A percentile compares a stretch with the other conserved stretches of the same genome.
These are phyloP conservation scores for Ajuga reptans DNA, from an alignment of 305 asterid genomes.

Conservation along the genomic window DNA sequence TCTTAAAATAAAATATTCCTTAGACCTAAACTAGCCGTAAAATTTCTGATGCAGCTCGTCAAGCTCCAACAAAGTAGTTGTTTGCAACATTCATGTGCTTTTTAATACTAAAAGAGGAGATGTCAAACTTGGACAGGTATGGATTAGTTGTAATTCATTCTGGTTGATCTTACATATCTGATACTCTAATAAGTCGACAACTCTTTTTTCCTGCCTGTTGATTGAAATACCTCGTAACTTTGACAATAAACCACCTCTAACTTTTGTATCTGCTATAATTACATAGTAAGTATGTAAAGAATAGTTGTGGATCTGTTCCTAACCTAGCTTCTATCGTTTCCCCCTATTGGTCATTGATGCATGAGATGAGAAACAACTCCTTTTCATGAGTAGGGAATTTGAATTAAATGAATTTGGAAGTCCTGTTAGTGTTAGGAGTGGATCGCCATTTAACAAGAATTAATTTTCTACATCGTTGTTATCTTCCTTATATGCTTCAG, in stretches of 20 bases:
- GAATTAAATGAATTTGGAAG: background rate
- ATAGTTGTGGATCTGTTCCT: background rate
- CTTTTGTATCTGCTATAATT: background rate
- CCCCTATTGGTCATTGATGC: background rate
- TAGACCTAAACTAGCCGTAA: slow-evolving; percentile 20
- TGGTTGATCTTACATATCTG: slow-evolving; percentile 15
- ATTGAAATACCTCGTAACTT: background rate
- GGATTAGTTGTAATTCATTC: slow-evolving; percentile 11
- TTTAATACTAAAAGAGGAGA: slow-evolving; percentile 97
- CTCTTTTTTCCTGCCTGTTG: slow-evolving; percentile 7
- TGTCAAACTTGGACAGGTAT: slow-evolving; percentile 95
- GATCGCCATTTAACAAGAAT: background rate
- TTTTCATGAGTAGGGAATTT: slow-evolving; percentile 5
- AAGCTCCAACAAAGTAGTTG: slow-evolving; percentile 52
- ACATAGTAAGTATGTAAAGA: background rate
- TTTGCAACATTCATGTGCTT: slow-evolving; percentile 96
- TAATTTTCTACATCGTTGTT: background rate
- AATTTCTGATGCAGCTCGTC: slow-evolving; percentile 41
- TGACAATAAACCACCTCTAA: background rate
- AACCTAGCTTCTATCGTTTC: background rate
- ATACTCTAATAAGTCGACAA: slow-evolving; percentile 5
- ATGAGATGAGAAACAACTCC: background rate
- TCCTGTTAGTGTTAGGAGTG: background rate
- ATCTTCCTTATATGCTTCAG: background rate
- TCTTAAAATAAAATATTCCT: background rate